Percentiles rank a stretch among this genome's conserved stretches.
phyloP scores from a whole-genome alignment of 176 grass and related monocot species.

The Hordeum marinum region DNA sequence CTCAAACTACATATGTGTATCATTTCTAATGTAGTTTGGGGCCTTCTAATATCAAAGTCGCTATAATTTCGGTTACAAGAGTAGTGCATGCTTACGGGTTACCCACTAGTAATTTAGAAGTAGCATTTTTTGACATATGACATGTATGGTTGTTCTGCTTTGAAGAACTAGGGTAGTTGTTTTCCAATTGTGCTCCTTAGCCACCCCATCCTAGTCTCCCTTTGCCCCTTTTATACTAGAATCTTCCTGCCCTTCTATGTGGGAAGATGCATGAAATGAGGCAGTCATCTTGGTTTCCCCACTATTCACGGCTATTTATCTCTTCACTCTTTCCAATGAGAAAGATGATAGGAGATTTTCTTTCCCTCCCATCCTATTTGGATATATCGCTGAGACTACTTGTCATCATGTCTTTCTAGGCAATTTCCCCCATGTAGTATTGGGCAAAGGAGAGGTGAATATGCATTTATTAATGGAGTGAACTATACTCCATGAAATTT shows the following conservation, averaged over 20 bases:
- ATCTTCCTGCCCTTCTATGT: constrained; percentile 11
- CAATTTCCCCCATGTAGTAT: background rate
- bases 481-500: background rate
- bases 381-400: background rate
- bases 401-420: background rate
- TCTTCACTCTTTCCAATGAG: constrained; percentile 28
- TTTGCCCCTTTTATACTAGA: background rate
- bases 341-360: background rate
- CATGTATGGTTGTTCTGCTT: background rate
- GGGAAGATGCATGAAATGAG: background rate
- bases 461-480: background rate
- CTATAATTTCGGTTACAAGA: background rate
- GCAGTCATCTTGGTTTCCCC: constrained; percentile 20
- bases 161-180: background rate
- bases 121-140: background rate
- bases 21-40: background rate
- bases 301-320: background rate
- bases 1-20: background rate
- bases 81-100: background rate
- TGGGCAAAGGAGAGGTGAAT: background rate
- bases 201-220: background rate
- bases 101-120: background rate
- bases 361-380: background rate
- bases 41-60: background rate
- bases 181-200: background rate